These are phyloP conservation scores for Solanum corneliomulleri DNA, from an alignment of 257 asterid genomes.

Conservation along the genomic window DNA sequence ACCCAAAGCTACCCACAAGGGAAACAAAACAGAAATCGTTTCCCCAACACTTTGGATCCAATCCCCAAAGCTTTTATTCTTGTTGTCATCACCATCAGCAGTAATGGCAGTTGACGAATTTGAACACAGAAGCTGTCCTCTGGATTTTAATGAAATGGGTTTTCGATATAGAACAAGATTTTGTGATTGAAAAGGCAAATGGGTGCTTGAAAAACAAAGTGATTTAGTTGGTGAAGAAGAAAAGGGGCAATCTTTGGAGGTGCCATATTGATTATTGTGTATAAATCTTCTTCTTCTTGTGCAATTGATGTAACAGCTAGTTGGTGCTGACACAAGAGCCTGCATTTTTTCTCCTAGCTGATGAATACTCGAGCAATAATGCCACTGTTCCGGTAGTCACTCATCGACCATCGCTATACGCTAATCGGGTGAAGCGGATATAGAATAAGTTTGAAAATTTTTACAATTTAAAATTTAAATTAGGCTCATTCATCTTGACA, in stretches of 20 bases:
- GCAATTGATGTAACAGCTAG: background rate
- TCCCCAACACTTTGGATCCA: conserved; percentile 55
- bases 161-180: background rate
- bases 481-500: too few relatives aligned
- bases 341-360: background rate
- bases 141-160: conserved; percentile 5
- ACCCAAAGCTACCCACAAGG: conserved; percentile 81
- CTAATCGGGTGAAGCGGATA: background rate
- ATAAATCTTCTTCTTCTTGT: background rate
- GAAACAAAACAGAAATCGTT: conserved; percentile 62
- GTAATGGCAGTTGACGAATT: conserved; percentile 34
- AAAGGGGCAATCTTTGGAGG: background rate
- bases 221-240: background rate
- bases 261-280: background rate
- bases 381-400: background rate
- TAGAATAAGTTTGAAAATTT: background rate
- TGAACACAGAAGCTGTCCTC: conserved; percentile 23
- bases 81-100: conserved; percentile 10
- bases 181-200: background rate
- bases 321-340: background rate
- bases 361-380: background rate
- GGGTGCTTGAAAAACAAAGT: background rate
- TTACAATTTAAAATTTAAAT: too few relatives aligned
- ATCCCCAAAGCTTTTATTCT: conserved; percentile 2
- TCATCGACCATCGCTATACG: background rate